Evolutionary conservation across 2,329 filamentous ascomycete genomes (phyloP).

Genomic region (Trichoderma endophyticum): DNA sequence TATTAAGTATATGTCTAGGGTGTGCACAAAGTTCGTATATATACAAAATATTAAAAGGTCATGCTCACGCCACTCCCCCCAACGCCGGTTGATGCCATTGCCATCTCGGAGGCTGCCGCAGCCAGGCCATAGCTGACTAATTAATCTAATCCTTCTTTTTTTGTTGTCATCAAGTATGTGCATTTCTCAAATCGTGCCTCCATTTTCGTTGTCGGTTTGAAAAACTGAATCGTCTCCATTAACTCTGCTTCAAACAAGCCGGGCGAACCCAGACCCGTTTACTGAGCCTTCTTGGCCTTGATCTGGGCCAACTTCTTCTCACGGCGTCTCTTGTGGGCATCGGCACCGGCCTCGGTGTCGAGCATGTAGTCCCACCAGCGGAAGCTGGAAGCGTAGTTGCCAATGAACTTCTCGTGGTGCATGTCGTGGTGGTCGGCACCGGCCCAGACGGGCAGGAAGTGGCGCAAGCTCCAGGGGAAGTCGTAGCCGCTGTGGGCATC

Average conservation of each 20-base stretch:
- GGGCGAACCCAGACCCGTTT: slow-evolving; percentile 28
- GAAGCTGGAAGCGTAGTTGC: slow-evolving; percentile 97
- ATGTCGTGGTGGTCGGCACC: slow-evolving; percentile 94
- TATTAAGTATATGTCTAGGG: slow-evolving; percentile 34
- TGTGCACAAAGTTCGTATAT: slow-evolving; percentile 22
- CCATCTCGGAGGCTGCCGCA: slow-evolving; percentile 14
- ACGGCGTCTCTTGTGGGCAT: slow-evolving; percentile 78
- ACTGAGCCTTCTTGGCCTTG: slow-evolving; percentile 64
- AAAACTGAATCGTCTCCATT: not conserved
- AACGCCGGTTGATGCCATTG: slow-evolving; percentile 20
- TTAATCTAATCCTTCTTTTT: slow-evolving; percentile 17
- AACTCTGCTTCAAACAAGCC: not conserved
- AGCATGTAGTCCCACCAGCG: slow-evolving; percentile 97
- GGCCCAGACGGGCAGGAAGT: slow-evolving; percentile 97
- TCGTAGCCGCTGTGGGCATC: slow-evolving; percentile 98
- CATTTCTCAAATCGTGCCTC: not conserved
- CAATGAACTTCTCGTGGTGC: slow-evolving; percentile 98
- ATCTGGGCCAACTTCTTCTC: slow-evolving; percentile 70
- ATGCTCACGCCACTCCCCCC: slow-evolving; percentile 17
- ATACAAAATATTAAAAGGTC: slow-evolving; percentile 19
- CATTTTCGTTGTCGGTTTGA: not conserved
- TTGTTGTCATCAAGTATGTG: not conserved
- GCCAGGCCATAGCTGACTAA: slow-evolving; percentile 15
- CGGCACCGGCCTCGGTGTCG: slow-evolving; percentile 88
- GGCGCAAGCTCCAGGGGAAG: slow-evolving; percentile 94